Conservation (phyloP, 345 rosid species). For the Salix koriyanagi region DNA sequence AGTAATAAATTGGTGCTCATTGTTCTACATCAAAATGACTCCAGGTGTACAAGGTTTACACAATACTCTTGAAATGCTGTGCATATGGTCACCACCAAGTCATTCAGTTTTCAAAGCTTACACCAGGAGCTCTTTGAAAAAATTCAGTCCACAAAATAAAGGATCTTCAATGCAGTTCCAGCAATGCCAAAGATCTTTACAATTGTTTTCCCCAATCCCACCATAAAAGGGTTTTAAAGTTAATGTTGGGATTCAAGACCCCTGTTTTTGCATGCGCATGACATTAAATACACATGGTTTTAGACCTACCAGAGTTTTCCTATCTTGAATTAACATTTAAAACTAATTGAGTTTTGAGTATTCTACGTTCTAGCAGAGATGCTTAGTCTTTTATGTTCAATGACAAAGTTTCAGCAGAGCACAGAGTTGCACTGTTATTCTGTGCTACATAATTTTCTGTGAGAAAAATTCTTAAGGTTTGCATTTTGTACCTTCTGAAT, state of each 20-base stretch:
- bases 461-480: not conserved
- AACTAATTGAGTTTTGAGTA: not conserved
- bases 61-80: not conserved
- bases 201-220: not conserved
- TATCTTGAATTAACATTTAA: not conserved
- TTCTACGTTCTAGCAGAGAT: not conserved
- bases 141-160: not conserved
- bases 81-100: not conserved
- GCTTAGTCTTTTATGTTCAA: not conserved
- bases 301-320: not conserved
- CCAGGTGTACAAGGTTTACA: not conserved
- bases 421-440: not conserved
- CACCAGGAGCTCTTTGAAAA: not conserved
- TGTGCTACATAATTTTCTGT: not conserved
- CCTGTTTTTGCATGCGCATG: not conserved
- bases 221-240: not conserved
- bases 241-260: not conserved
- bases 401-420: not conserved
- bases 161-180: not conserved
- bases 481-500: conserved; percentile 54
- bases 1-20: not conserved
- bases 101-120: not conserved
- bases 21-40: not conserved
- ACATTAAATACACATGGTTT: not conserved
- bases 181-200: not conserved